Evolutionary conservation across 139 green algal genomes (phyloP).

Genomic region (Closterium sp.): DNA sequence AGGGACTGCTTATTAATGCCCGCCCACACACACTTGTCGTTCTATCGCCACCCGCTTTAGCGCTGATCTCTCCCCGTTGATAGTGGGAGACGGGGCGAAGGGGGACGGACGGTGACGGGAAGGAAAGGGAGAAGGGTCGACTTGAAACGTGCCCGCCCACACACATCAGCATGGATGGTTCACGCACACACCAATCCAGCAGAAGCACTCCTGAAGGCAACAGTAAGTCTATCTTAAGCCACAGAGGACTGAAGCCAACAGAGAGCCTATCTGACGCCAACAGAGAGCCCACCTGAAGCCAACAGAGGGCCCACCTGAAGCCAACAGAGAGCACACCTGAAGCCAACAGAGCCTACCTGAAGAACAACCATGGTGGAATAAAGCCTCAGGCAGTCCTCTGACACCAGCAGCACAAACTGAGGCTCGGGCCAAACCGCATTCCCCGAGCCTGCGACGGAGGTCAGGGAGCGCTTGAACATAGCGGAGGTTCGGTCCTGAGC

Average conservation of each 20-base stretch:
- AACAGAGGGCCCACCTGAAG: background rate
- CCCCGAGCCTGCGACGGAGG: background rate
- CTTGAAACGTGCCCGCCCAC: too few relatives aligned
- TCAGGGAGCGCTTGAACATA: background rate
- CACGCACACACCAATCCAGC: too few relatives aligned
- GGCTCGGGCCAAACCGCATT: conserved; percentile 8
- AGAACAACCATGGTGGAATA: conserved; percentile 5
- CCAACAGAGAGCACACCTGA: background rate
- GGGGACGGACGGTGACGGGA: too few relatives aligned
- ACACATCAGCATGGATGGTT: too few relatives aligned
- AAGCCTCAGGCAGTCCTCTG: conserved; percentile 17
- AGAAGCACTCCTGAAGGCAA: too few relatives aligned
- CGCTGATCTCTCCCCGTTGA: background rate
- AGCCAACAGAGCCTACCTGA: conserved; percentile 12
- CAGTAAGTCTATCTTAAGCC: background rate
- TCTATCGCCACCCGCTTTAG: background rate
- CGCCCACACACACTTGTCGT: background rate
- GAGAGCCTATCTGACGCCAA: background rate
- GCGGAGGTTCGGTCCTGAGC: background rate
- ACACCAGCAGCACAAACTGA: conserved; percentile 3
- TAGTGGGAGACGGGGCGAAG: too few relatives aligned
- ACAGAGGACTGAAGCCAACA: background rate
- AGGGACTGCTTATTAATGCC: too few relatives aligned
- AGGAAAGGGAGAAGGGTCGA: too few relatives aligned
- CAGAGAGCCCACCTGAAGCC: background rate